Conservation (phyloP, 2,329 filamentous ascomycete genomes). For the Apiospora saccharicola region DNA sequence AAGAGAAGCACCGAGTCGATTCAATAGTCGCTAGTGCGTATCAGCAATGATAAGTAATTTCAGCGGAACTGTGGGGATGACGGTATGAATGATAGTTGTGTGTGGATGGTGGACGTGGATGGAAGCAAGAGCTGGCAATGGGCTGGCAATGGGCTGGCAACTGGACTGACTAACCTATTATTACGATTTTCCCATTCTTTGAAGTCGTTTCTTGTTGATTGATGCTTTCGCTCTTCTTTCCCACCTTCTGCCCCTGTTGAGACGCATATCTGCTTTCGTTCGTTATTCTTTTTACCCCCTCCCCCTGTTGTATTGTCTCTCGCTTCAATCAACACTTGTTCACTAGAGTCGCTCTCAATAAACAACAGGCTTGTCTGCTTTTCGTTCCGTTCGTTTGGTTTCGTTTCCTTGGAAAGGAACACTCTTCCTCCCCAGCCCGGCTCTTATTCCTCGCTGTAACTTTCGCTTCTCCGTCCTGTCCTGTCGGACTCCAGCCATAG, state of each 20-base stretch:
- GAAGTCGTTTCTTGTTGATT: constrained; percentile 5
- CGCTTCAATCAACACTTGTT: constrained; percentile 13
- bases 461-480: constrained; percentile 2
- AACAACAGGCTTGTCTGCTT: constrained; percentile 15
- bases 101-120: not conserved
- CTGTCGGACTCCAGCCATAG: not conserved
- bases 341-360: constrained; percentile 15
- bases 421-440: not conserved
- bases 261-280: constrained; percentile 19
- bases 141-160: not conserved
- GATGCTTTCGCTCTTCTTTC: constrained; percentile 19
- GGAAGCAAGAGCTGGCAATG: constrained; percentile 3
- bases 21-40: constrained; percentile 8
- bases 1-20: not conserved
- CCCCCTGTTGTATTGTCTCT: constrained; percentile 23
- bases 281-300: constrained; percentile 20
- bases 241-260: constrained; percentile 16
- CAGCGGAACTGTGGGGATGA: constrained; percentile 18
- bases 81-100: not conserved
- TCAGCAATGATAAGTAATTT: constrained; percentile 19
- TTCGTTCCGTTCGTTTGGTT: constrained; percentile 7
- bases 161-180: not conserved
- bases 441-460: not conserved
- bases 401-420: constrained; percentile 13
- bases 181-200: constrained; percentile 20